A percentile compares a stretch with the other conserved stretches of the same genome.
phyloP scores from a whole-genome alignment of 1,284 basidiomycete species.

The Albatrellus sp. region DNA sequence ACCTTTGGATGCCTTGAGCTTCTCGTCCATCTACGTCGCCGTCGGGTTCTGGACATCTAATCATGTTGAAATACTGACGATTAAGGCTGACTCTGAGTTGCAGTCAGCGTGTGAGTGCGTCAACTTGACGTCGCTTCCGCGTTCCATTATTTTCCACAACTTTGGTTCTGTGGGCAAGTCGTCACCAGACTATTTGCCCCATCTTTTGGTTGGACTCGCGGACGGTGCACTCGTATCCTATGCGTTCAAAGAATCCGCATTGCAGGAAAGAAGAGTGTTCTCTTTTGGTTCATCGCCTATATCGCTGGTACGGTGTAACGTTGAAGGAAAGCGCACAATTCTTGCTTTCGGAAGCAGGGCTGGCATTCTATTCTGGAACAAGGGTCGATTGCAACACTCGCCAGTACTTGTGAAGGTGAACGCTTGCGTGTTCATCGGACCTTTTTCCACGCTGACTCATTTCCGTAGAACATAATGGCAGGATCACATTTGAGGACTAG shows the following conservation, averaged over 20 bases:
- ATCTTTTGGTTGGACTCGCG: slow-evolving; percentile 68
- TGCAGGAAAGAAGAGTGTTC: slow-evolving; percentile 45
- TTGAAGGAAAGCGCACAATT: slow-evolving; percentile 38
- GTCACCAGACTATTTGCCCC: slow-evolving; percentile 28
- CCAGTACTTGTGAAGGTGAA: slow-evolving; percentile 63
- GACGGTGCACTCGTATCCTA: slow-evolving; percentile 72
- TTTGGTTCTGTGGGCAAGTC: slow-evolving; percentile 33
- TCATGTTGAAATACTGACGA: slow-evolving; percentile 44
- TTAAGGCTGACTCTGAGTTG: slow-evolving; percentile 27
- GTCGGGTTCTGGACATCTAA: slow-evolving; percentile 74
- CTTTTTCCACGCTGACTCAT: neutral
- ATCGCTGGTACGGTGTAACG: slow-evolving; percentile 36
- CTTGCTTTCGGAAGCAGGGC: slow-evolving; percentile 57
- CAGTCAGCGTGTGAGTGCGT: slow-evolving; percentile 30
- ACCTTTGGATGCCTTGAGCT: slow-evolving; percentile 35
- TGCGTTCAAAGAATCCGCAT: slow-evolving; percentile 28
- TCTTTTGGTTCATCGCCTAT: slow-evolving; percentile 64
- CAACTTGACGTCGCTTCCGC: slow-evolving; percentile 45
- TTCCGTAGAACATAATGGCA: slow-evolving; percentile 44
- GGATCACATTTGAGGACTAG: slow-evolving; percentile 38
- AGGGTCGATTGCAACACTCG: slow-evolving; percentile 53
- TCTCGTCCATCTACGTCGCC: slow-evolving; percentile 36
- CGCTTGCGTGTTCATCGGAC: neutral
- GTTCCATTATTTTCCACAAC: slow-evolving; percentile 59
- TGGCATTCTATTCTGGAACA: slow-evolving; percentile 55